Base-by-base conservation (phyloP, 2,329 filamentous ascomycete species). In the Botryosphaeria agaves region DNA sequence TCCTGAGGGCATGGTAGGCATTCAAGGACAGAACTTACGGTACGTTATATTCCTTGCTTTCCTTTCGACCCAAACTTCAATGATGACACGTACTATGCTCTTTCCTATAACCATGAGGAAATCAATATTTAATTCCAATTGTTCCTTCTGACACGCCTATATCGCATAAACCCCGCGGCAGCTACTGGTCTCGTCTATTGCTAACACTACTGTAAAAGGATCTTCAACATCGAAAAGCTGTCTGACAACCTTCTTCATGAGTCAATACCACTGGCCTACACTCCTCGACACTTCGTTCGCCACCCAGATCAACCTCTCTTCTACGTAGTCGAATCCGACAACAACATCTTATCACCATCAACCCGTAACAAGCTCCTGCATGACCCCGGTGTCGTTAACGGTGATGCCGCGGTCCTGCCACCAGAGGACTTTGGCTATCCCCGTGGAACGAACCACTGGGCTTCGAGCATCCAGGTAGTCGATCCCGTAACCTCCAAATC, bases 311-410 rank as follows among this genome's bases (percentile, higher is more conserved):
- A 82, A 31, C 77, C 83, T 11, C 66, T 91, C 15, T 98, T 94
- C 52, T 98, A 95, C 48, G 84, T 87, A 5, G 83, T 93, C 30
- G 82, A 94, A 56, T 72, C 84, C 7, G 91, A 98, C 40, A 91
- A 89, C 50, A 91, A 94, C 47, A 82, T 85, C 0, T 63, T 98
- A 2, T 76, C 84, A 1, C 75, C 78, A 5, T 71, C 78, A n/a
- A 76, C 85, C 5, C 72, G 76, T 32, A 63, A 69, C n/a, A 69
- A 76, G 38, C 63, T 94, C 2, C 62, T 91, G 7, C 67, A 76
- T 18, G 79, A 89, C 40, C 73, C 77, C 0, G 63, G 62, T 5
- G 64, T 72, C 3, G 70, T 74, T 5, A 84, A 83, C 47, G 80
- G 78, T 5, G 76, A 85, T 38, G 64, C 69, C n/a, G 61, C 64